Conservation (phyloP, 2,329 filamentous ascomycete genomes). For the Ascochyta fabae region DNA sequence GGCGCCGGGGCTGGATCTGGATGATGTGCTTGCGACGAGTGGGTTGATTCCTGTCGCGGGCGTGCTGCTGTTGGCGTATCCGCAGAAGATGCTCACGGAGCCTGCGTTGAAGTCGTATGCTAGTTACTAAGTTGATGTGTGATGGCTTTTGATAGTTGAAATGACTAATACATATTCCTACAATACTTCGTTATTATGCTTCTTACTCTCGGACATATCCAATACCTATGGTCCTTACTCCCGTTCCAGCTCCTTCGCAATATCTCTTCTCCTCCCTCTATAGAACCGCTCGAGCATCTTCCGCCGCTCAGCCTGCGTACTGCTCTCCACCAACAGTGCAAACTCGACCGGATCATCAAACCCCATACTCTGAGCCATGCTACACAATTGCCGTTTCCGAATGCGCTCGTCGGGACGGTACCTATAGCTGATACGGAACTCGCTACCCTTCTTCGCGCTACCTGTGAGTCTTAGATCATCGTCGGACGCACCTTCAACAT, state of each 20-base stretch:
- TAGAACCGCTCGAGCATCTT: slow-evolving; percentile 85
- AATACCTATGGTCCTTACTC: not conserved
- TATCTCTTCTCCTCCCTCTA: slow-evolving; percentile 63
- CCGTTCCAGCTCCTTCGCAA: slow-evolving; percentile 16
- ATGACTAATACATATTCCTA: not conserved
- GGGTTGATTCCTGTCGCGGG: slow-evolving; percentile 50
- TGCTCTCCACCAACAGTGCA: slow-evolving; percentile 86
- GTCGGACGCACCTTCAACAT: slow-evolving; percentile 15
- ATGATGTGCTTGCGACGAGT: slow-evolving; percentile 56
- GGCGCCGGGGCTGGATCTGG: slow-evolving; percentile 51
- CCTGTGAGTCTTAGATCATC: slow-evolving; percentile 11
- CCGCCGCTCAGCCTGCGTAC: slow-evolving; percentile 82
- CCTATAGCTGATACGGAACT: slow-evolving; percentile 59
- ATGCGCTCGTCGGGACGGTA: slow-evolving; percentile 80
- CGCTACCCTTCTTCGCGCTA: slow-evolving; percentile 25
- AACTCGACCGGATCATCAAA: slow-evolving; percentile 81
- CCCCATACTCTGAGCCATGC: slow-evolving; percentile 81
- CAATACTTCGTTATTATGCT: too few species aligned
- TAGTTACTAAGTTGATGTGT: not conserved
- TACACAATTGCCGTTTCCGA: slow-evolving; percentile 82
- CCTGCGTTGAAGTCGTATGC: slow-evolving; percentile 30
- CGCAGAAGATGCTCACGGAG: slow-evolving; percentile 33
- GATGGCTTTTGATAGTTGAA: not conserved
- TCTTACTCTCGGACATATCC: not conserved
- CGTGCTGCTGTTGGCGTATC: too few species aligned